These are phyloP conservation scores for Tolypocladium amazonense DNA, from an alignment of 2,329 filamentous ascomycete species.

Conservation along the genomic window DNA sequence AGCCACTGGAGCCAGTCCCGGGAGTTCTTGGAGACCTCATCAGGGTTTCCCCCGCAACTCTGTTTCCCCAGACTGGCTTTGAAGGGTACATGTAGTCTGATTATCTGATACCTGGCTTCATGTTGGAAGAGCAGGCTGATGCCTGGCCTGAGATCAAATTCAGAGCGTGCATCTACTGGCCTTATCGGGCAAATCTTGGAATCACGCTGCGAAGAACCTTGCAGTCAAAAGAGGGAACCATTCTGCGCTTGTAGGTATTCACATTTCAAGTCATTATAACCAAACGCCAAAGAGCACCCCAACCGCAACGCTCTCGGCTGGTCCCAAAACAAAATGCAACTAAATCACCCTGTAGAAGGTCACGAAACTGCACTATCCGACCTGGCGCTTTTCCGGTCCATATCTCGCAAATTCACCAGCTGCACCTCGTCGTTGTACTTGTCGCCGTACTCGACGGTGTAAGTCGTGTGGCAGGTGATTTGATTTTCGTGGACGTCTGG, in stretches of 20 bases:
- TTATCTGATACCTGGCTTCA: too few relatives aligned
- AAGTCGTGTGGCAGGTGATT: slow-evolving; percentile 23
- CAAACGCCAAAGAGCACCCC: not conserved
- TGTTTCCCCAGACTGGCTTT: too few relatives aligned
- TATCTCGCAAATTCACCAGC: slow-evolving; percentile 17
- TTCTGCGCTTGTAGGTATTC: not conserved
- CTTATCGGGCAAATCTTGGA: too few relatives aligned
- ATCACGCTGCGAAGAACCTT: not conserved
- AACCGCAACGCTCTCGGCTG: not conserved
- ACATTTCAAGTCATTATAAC: not conserved
- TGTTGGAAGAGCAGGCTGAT: too few relatives aligned
- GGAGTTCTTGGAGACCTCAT: too few relatives aligned
- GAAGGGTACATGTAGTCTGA: too few relatives aligned
- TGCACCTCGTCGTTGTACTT: slow-evolving; percentile 18
- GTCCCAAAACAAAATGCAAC: not conserved
- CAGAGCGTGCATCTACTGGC: too few relatives aligned
- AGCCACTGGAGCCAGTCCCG: too few relatives aligned
- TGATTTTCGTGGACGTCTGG: slow-evolving; percentile 12
- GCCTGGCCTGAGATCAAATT: too few relatives aligned
- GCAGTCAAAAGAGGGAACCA: not conserved
- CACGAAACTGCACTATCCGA: not conserved
- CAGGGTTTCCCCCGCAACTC: too few relatives aligned
- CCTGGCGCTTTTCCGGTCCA: slow-evolving; percentile 4
- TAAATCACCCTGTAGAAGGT: too few relatives aligned
- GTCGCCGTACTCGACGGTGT: slow-evolving; percentile 21